Percentiles rank a stretch among this genome's conserved stretches.
These are phyloP conservation scores for Agrostemma githago DNA, from an alignment of 148 eudicot genomes.

Conservation along the genomic window DNA sequence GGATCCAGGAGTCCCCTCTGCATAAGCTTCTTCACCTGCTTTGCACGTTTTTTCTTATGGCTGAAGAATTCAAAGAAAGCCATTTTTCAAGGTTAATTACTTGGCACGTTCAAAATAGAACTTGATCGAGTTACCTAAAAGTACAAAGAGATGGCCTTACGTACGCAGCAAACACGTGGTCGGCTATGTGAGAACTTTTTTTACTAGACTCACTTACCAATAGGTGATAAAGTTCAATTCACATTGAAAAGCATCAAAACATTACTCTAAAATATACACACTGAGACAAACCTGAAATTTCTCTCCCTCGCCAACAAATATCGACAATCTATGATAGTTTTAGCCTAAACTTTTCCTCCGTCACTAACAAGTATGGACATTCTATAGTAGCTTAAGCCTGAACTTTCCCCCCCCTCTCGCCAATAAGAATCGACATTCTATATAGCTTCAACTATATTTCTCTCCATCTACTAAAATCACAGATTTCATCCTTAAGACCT, in stretches of 20 bases:
- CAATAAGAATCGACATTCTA: too few relatives aligned
- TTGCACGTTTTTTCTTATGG: slow-evolving; percentile 75
- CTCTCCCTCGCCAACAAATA: background rate
- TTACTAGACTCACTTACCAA: background rate
- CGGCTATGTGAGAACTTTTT: too few relatives aligned
- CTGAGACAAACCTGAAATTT: background rate
- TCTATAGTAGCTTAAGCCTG: background rate
- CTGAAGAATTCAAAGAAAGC: slow-evolving; percentile 33
- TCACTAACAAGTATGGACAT: too few relatives aligned
- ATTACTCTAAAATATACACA: background rate
- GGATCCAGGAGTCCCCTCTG: slow-evolving; percentile 71
- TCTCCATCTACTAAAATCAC: background rate
- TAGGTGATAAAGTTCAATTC: background rate
- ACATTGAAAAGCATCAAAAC: background rate
- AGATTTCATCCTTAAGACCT: background rate
- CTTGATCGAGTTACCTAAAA: background rate
- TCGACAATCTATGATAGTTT: background rate
- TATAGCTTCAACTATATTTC: background rate
- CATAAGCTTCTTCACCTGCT: slow-evolving; percentile 63
- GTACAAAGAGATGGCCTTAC: background rate
- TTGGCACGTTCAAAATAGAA: background rate
- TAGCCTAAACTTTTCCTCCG: background rate
- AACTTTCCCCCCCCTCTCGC: background rate
- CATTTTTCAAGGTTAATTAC: background rate
- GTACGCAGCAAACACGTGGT: too few relatives aligned